A percentile compares a stretch with the other conserved stretches of the same genome.
Conservation (phyloP, 805 yeast genomes). For the Kuraishia cidri region DNA sequence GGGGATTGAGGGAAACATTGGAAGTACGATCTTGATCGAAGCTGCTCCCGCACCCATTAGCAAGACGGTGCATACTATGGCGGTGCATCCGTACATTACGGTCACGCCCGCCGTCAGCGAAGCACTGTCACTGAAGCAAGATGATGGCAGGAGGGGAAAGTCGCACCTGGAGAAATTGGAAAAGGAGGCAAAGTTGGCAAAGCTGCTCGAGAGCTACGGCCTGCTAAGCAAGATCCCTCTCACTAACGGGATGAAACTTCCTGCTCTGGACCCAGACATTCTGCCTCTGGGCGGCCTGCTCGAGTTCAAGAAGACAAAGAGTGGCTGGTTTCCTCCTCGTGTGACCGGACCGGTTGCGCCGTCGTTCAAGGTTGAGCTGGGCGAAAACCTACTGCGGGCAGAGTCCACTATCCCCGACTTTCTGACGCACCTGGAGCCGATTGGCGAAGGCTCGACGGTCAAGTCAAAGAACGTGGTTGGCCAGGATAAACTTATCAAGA, state of each 20-base stretch:
- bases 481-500: slow-evolving; percentile 32
- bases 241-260: slow-evolving; percentile 44
- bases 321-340: slow-evolving; percentile 35
- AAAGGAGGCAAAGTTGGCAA: slow-evolving; percentile 7
- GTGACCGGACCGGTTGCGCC: slow-evolving; percentile 2
- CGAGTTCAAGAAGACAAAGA: slow-evolving; percentile 33
- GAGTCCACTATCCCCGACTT: slow-evolving; percentile 24
- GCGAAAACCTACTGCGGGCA: slow-evolving; percentile 36
- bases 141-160: not conserved
- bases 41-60: slow-evolving; percentile 26
- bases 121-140: slow-evolving; percentile 14
- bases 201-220: slow-evolving; percentile 7
- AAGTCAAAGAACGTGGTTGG: slow-evolving; percentile 39
- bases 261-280: slow-evolving; percentile 28
- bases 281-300: slow-evolving; percentile 56
- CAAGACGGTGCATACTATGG: slow-evolving; percentile 26
- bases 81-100: slow-evolving; percentile 47
- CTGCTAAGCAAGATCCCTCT: slow-evolving; percentile 16
- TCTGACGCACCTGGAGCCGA: not conserved
- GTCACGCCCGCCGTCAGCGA: slow-evolving; percentile 23
- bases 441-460: not conserved
- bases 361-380: slow-evolving; percentile 31
- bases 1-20: slow-evolving; percentile 38
- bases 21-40: slow-evolving; percentile 45
- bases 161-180: not conserved